Evolutionary conservation across 169 alveolate species (phyloP).

Genomic region (Plasmodium relictum): DNA sequence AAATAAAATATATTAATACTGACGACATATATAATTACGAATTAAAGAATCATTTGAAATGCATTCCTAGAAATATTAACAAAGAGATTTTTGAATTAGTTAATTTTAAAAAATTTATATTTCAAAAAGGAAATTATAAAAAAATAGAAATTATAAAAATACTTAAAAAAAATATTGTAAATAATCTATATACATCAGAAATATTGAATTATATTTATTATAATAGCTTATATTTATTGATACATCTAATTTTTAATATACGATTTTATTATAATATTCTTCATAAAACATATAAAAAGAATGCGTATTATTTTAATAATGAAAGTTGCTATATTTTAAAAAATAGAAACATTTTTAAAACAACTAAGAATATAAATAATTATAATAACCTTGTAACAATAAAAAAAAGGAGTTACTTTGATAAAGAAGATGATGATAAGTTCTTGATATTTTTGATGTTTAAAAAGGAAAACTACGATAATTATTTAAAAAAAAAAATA

Average conservation of each 20-base stretch:
- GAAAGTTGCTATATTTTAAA: neutral
- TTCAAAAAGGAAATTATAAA: conserved; percentile 61
- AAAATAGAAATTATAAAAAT: conserved; percentile 58
- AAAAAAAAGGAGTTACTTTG: neutral
- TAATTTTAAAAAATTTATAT: conserved; percentile 51
- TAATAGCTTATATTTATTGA: conserved; percentile 38
- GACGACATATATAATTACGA: conserved; percentile 38
- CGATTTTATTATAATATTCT: conserved; percentile 37
- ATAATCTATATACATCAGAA: conserved; percentile 63
- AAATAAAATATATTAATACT: neutral
- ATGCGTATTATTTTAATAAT: neutral
- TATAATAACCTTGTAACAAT: neutral
- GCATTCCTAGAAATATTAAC: conserved; percentile 41
- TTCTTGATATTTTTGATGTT: neutral
- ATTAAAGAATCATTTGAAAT: conserved; percentile 58
- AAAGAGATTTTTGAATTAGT: conserved; percentile 39
- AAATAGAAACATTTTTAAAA: neutral
- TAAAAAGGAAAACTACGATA: neutral
- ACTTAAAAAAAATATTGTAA: conserved; percentile 20
- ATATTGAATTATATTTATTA: conserved; percentile 60
- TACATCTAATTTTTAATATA: conserved; percentile 39
- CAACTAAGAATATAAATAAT: neutral
- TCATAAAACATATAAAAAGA: conserved; percentile 31
- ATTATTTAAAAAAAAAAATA: conserved; percentile 33
- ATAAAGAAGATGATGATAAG: neutral